phyloP scores from a whole-genome alignment of 2,329 filamentous ascomycete genomes.

The Arthrobotrys conoides region DNA sequence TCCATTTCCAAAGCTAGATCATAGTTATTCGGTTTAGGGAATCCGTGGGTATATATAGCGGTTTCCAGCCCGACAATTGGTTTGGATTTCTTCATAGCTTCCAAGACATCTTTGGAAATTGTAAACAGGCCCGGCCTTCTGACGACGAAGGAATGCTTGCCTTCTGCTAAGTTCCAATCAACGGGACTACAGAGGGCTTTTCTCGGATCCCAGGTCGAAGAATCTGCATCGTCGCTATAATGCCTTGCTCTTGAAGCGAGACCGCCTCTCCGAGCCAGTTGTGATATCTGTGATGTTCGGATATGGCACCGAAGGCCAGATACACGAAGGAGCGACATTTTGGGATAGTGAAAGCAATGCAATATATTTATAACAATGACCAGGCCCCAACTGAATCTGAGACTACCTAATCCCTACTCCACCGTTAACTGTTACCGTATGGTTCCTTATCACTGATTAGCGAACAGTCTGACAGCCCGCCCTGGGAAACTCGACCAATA shows the following conservation, averaged over 20 bases:
- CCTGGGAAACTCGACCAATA: no score
- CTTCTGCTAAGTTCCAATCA: neutral
- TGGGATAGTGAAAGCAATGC: neutral
- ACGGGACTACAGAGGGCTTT: neutral
- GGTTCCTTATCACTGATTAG: neutral
- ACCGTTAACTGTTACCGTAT: neutral
- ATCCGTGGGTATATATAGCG: constrained; percentile 97
- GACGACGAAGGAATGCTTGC: neutral
- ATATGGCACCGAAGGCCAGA: constrained; percentile 30
- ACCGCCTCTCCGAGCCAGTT: neutral
- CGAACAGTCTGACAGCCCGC: no score
- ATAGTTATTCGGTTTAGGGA: constrained; percentile 79
- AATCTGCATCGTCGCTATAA: constrained; percentile 10
- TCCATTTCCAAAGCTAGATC: constrained; percentile 85
- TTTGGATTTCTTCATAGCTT: constrained; percentile 79
- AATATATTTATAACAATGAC: neutral
- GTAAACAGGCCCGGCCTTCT: neutral
- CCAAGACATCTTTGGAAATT: constrained; percentile 84
- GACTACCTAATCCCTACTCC: neutral
- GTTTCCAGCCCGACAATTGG: constrained; percentile 94
- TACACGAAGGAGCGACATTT: constrained; percentile 54
- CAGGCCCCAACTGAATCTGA: neutral
- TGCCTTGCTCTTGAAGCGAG: constrained; percentile 4
- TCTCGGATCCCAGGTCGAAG: neutral
- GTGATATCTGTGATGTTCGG: neutral